Conservation (phyloP, 2,329 filamentous ascomycete genomes). For the Talaromyces verruculosus region DNA sequence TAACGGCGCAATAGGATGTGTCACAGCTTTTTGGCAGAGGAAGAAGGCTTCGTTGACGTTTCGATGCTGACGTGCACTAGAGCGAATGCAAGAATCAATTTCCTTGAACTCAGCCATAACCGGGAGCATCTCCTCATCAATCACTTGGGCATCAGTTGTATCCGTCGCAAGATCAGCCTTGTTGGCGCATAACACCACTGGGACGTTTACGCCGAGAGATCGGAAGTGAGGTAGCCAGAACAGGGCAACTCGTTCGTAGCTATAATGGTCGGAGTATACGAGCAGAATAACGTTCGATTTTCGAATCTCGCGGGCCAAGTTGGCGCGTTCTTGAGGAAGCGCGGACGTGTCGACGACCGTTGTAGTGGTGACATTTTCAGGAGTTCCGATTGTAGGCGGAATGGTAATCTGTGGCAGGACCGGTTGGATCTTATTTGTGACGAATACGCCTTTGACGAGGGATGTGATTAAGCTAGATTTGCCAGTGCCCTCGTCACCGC, state of each 20-base stretch:
- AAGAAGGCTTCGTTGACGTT: conserved; percentile 98
- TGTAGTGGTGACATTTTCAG: conserved; percentile 94
- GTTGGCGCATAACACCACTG: conserved; percentile 94
- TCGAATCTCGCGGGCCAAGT: conserved; percentile 86
- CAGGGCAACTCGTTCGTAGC: conserved; percentile 92
- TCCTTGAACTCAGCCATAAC: conserved; percentile 99
- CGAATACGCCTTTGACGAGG: conserved; percentile 95
- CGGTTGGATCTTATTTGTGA: conserved; percentile 90
- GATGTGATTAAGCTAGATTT: conserved; percentile 93
- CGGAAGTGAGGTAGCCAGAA: conserved; percentile 99
- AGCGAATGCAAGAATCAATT: conserved; percentile 95
- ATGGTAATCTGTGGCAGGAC: conserved; percentile 94
- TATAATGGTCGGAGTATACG: conserved; percentile 98
- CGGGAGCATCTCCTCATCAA: conserved; percentile 96
- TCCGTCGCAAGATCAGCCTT: conserved; percentile 85
- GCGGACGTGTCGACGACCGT: conserved; percentile 93
- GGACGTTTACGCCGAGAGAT: conserved; percentile 96
- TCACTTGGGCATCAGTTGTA: conserved; percentile 75
- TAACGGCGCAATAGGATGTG: conserved; percentile 90
- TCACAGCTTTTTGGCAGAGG: conserved; percentile 96
- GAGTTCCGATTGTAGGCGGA: conserved; percentile 85
- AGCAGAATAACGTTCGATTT: conserved; percentile 96
- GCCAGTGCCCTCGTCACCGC: conserved; percentile 92
- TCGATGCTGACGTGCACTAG: conserved; percentile 84
- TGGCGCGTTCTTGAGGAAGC: conserved; percentile 86